Base-by-base conservation (phyloP, 352 stramenopile species). In the Thalassiosira mediterranea region DNA sequence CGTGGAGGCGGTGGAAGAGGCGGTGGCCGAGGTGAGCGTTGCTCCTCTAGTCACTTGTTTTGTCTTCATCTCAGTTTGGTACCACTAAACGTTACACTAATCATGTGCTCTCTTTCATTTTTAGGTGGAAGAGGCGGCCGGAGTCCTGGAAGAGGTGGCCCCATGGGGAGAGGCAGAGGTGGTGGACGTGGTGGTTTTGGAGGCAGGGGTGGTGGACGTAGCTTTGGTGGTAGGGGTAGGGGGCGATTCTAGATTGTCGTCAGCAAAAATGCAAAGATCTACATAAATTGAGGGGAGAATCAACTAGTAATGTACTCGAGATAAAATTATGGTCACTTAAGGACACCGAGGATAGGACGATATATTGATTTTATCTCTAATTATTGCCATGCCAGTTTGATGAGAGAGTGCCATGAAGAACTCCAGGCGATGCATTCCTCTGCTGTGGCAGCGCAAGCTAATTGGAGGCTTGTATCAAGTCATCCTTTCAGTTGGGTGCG, bases 191-290 rank as follows among this genome's bases (percentile, higher is more conserved):
- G 66, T 57, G 46, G 56, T 3, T 21, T 15, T 26, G 56, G 48
- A 32, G 52, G 64, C 17, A 56, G 68, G 40, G 48, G 76, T 71
- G 76, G 76, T 21, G 67, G 76, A 34, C 59, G 74, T 44, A 54
- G 65, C 40, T 61, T 76, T 66, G 49, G 61, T 37, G 76, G 81
- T 19, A 37, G 77, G 59, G 78, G 79, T 21, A 46, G 80, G 66
- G 82, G 82, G 69, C 75, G 75, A 73, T 79, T 79, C 38, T 83
- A 81, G 46, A 34, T n/a, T n/a, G n/a, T n/a, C n/a, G n/a, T n/a
- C n/a, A n/a, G n/a, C n/a, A n/a, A n/a, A n/a, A n/a, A n/a, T n/a
- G n/a, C n/a, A n/a, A n/a, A n/a, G n/a, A n/a, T n/a, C n/a, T n/a
- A n/a, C n/a, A n/a, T n/a, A n/a, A n/a, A n/a, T n/a, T n/a, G n/a